Evolutionary conservation across 2,329 filamentous ascomycete genomes (phyloP), one percentile per base, ranked within the genome.

Genomic region (Fusarium nurragi): DNA sequence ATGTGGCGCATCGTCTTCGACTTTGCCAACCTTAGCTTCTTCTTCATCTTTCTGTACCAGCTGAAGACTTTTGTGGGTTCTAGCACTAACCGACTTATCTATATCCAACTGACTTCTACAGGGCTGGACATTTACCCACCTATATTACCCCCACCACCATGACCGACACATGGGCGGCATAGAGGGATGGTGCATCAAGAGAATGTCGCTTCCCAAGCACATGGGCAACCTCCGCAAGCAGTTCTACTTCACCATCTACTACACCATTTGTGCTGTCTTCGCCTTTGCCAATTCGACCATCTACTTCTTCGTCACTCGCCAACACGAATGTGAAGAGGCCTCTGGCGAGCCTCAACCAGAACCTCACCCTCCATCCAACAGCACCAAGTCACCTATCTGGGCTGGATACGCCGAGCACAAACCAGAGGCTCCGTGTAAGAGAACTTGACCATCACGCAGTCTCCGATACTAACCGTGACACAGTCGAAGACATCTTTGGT

Each of bases 51-150:
- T 48, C 28, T 78, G 12, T 86, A 84, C 71, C 80, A 84, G 50
- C 41, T 81, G 18, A 70, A 81, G 23, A 77, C 78, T 25, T 81
- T 83, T 64, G 83, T 85, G 61, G 68, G 83, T 77, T 26, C 34
- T 16, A 21, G 14, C 2, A 6, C 12, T 2, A 2, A 16, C 2
- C 13, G 9, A 16, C 10, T 14, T 10, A 10, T 41, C 14, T 13
- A 14, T 46, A n/a, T 16, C 37, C 41, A n/a, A 32, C 21, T 48
- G 18, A 37, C 8, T 16, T 18, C 5, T 26, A 13, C n/a, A 85
- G 83, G 74, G 74, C 25, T 86, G 83, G 83, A 84, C 82, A 0
- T 81, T 80, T 46, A 83, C 83, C 44, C 83, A 86, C 64, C 74
- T 84, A 25, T 80, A 83, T 68, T 80, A 79, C 48, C 82, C 82